Conservation (phyloP, 2,329 filamentous ascomycete species). For the Trichoderma cornu-damae region DNA sequence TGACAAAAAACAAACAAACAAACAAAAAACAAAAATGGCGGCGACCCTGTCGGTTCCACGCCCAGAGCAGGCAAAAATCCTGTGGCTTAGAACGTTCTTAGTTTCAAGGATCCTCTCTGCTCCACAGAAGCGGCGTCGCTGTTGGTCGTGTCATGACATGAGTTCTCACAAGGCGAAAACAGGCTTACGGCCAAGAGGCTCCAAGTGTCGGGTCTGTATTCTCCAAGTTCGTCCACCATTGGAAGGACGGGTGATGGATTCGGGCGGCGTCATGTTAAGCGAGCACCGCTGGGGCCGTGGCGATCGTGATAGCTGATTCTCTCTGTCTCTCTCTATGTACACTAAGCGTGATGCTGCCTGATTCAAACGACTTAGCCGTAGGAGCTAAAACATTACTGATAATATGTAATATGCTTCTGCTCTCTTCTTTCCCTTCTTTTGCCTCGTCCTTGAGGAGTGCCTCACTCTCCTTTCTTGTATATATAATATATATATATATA, state of each 20-base stretch:
- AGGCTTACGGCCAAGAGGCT: not conserved
- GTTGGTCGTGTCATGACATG: not conserved
- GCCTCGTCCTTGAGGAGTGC: not conserved
- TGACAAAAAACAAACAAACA: not conserved
- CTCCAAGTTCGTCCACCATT: constrained; percentile 3
- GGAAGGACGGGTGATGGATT: constrained; percentile 6
- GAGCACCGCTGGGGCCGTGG: not conserved
- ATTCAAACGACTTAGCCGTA: constrained; percentile 1
- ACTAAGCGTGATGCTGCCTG: not conserved
- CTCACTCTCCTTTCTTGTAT: constrained; percentile 10
- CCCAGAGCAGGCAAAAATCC: not conserved
- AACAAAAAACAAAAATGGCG: no score
- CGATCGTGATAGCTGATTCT: not conserved
- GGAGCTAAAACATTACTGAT: not conserved
- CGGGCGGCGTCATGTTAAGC: constrained; percentile 8
- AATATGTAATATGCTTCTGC: constrained; percentile 13
- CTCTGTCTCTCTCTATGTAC: not conserved
- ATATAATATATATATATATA: no score
- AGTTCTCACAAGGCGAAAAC: not conserved
- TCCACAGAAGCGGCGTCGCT: not conserved
- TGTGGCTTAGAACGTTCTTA: constrained; percentile 11
- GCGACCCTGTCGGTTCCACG: not conserved
- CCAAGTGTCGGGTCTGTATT: constrained; percentile 7
- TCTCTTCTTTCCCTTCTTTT: not conserved
- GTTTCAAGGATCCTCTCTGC: not conserved